Base-by-base conservation (phyloP, 2,329 filamentous ascomycete genomes). In the Pseudocercospora crystallina region DNA sequence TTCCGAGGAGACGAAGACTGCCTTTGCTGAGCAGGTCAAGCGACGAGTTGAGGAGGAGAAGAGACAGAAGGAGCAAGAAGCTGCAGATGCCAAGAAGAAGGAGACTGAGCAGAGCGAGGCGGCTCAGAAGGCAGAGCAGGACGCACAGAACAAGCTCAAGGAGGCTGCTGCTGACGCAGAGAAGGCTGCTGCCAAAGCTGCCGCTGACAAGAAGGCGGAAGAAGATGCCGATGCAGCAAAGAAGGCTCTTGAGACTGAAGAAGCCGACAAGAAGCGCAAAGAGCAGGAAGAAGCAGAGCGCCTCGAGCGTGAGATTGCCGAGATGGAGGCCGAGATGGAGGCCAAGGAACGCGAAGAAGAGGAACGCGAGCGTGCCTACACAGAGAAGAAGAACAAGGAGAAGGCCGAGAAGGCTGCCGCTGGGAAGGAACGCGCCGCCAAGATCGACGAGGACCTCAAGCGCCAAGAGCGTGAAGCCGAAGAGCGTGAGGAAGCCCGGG, bases 381-480 rank as follows among this genome's bases (percentile, higher is more conserved):
- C 41, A 15, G 50, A 79, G 80, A 49, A 53, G 37, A 47, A 49
- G 41, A 46, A 45, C 20, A 47, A 53, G 14, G 86, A 87, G 71
- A 86, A 84, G 78, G 85, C 86, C 63, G 87, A 90, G 66, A 86
- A 89, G 70, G 86, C 85, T 73, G 80, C 80, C 61, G 79, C 79
- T 65, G 79, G 81, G 60, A 70, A 75, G 32, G 76, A 77, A 51
- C 75, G 71, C 37, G 58, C 72, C 39, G 76, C 76, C 1, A 74
- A 82, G 15, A 73, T 76, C 2, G 84, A 87, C 45, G 75, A 76
- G 48, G 72, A 73, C 47, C 68, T 78, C 54, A 75, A 74, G 61
- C 71, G 73, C 46, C 68, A 70, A 41, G 76, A 78, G 61, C 70
- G 73, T 43, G 76, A 77, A 57, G 76, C 76, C 20, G 76, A 78